A percentile compares a stretch with the other conserved stretches of the same genome.
Conservation (phyloP, 1,284 basidiomycete species). For the Exobasidium cylindrosporum region DNA sequence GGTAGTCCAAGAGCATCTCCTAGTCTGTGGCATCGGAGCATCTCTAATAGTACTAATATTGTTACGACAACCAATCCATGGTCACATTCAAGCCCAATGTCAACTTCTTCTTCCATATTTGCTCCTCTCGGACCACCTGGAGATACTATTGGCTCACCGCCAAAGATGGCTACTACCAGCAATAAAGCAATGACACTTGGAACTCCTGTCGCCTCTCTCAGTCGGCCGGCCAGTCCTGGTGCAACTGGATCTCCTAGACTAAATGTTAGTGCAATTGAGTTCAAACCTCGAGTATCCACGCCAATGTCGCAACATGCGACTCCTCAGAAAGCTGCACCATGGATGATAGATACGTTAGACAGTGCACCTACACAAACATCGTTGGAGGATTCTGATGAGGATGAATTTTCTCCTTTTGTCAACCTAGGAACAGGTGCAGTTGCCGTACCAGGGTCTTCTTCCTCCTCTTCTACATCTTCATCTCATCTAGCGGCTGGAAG, state of each 20-base stretch:
- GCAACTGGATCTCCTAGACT: slow-evolving; percentile 37
- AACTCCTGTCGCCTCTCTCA: slow-evolving; percentile 14
- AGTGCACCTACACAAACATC: slow-evolving; percentile 15
- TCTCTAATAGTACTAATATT: neutral
- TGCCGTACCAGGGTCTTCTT: slow-evolving; percentile 6
- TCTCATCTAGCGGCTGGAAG: neutral
- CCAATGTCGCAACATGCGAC: slow-evolving; percentile 1
- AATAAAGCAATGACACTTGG: neutral
- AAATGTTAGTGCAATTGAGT: slow-evolving; percentile 45
- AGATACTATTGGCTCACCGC: neutral
- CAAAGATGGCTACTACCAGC: neutral
- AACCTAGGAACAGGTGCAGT: slow-evolving; percentile 19
- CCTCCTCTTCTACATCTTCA: slow-evolving; percentile 9
- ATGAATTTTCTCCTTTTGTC: slow-evolving; percentile 63
- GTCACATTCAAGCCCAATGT: neutral
- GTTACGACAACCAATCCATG: neutral
- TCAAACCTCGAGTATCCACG: slow-evolving; percentile 31
- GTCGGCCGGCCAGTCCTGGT: slow-evolving; percentile 38
- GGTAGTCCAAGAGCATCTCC: slow-evolving; percentile 8
- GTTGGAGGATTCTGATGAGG: slow-evolving; percentile 60
- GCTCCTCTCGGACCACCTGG: neutral
- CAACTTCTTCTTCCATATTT: neutral
- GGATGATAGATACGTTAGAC: neutral
- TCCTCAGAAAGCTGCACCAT: neutral
- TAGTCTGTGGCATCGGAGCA: slow-evolving; percentile 4